Evolutionary conservation across 495 filamentous ascomycete species (phyloP), one percentile per base, ranked within the genome.

Genomic region (Xylaria nigripes): DNA sequence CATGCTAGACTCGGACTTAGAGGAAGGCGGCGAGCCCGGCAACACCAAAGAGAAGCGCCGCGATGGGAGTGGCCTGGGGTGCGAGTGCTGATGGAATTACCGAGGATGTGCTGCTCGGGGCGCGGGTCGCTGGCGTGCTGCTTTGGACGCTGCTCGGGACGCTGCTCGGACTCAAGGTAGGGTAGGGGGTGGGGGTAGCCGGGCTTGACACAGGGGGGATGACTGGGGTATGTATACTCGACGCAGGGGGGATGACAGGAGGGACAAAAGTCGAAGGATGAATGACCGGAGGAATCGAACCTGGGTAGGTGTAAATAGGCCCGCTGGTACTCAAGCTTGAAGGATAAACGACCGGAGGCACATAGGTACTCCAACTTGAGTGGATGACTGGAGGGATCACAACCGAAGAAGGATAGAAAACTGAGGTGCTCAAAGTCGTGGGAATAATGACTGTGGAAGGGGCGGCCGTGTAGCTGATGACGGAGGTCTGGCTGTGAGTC

Each of bases 1-100:
- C 32, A 36, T 29, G 13, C 32, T 6, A 36, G 15, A 10, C 27
- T 6, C 43, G n/a, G 34, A 6, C 48, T 61, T 65, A 75, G 38
- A 75, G 58, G 36, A 76, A 45, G 21, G 60, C 65, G 9, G 67
- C 57, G 15, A 70, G 57, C n/a, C 67, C 72, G 8, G 73, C 52
- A 16, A 72, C 22, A 15, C 72, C 72, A 16, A 69, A 61, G 15
- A 72, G 23, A 0, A 72, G 51, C 6, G 68, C 72, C 2, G 61
- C 65, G 6, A 52, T 66, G 2, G 68, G 66, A 18, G 64, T 62
- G 30, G 57, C 61, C 16, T 56, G 50, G 25, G 50, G 32, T 21
- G 64, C 60, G 21, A 68, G 60, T 1, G 48, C 70, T 16, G 62
- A 63, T 5, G 66, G 64, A 16, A 66, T 59, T n/a, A 27, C 46